These are phyloP conservation scores for Echium plantagineum DNA, from an alignment of 257 asterid genomes.

Conservation along the genomic window DNA sequence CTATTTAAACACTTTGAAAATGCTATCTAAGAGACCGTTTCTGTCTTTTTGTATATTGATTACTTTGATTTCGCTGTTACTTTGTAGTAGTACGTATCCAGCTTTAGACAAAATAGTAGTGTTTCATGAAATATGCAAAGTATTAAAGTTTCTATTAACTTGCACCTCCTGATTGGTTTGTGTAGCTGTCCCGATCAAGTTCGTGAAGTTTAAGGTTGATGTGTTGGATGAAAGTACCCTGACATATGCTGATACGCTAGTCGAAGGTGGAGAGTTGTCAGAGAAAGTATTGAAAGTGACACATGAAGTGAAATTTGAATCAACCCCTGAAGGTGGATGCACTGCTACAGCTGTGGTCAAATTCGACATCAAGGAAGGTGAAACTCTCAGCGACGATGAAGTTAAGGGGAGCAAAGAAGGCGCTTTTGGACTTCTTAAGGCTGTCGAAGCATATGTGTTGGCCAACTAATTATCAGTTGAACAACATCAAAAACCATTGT, in stretches of 20 bases:
- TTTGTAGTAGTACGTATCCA: too few relatives aligned
- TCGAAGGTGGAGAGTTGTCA: conserved; percentile 17
- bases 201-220: conserved; percentile 18
- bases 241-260: conserved; percentile 6
- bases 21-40: too few relatives aligned
- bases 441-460: conserved; percentile 16
- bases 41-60: too few relatives aligned
- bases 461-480: too few relatives aligned
- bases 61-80: too few relatives aligned
- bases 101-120: too few relatives aligned
- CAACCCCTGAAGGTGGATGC: conserved; percentile 15
- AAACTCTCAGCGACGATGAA: conserved; percentile 13
- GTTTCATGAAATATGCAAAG: too few relatives aligned
- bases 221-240: conserved; percentile 6
- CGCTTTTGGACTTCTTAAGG: conserved; percentile 8
- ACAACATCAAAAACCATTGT: too few relatives aligned
- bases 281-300: conserved; percentile 7
- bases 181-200: conserved; percentile 6
- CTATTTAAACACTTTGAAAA: too few relatives aligned
- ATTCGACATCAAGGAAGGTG: conserved; percentile 8
- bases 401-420: conserved; percentile 14
- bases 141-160: not conserved
- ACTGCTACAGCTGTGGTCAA: conserved; percentile 9
- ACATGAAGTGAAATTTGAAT: conserved; percentile 13
- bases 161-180: not conserved